Percentiles rank a stretch among this genome's conserved stretches.
Conservation (phyloP, 2,329 filamentous ascomycete species). For the Fonsecaea multimorphosa region DNA sequence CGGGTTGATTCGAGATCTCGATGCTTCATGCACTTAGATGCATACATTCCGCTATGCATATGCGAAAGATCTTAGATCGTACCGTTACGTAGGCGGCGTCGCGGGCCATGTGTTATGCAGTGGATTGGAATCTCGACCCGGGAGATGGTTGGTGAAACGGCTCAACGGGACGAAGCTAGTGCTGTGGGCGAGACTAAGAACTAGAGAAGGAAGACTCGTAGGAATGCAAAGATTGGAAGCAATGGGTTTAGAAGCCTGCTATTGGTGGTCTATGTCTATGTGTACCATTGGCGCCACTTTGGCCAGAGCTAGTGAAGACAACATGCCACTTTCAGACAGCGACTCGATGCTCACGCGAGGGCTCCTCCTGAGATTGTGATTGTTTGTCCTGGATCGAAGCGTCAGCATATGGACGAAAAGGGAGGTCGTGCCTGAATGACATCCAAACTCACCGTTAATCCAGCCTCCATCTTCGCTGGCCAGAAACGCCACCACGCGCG, state of each 20-base stretch:
- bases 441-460: conserved; percentile 62
- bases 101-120: too few species aligned
- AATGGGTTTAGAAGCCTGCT: background rate
- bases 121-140: too few species aligned
- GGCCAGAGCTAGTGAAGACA: background rate
- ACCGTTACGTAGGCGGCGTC: too few species aligned
- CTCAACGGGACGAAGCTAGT: background rate
- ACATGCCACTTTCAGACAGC: background rate
- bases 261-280: background rate
- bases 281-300: too few species aligned
- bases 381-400: background rate
- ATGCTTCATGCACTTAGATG: too few species aligned
- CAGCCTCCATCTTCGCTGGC: conserved; percentile 65
- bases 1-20: too few species aligned
- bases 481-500: conserved; percentile 61
- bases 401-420: background rate
- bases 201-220: background rate
- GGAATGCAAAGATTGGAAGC: background rate
- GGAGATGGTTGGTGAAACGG: too few species aligned
- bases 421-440: too few species aligned
- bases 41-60: too few species aligned
- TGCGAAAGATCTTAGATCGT: too few species aligned
- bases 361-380: conserved; percentile 4
- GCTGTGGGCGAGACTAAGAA: background rate
- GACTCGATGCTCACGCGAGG: background rate